These are phyloP conservation scores for Cystobasidium onofrii DNA, from an alignment of 768 basidiomycete genomes.

Conservation along the genomic window DNA sequence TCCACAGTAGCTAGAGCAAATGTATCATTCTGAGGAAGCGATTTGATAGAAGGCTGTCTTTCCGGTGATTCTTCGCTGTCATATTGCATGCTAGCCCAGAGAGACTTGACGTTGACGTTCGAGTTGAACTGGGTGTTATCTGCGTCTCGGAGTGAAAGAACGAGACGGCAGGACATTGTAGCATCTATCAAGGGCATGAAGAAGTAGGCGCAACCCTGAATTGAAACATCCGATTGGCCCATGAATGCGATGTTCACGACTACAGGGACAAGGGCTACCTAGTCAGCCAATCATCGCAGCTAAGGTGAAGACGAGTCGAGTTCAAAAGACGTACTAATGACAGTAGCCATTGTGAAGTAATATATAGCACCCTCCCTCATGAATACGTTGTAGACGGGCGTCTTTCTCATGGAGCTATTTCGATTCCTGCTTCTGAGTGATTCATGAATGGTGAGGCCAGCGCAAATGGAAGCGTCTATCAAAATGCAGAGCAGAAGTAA, in stretches of 20 bases:
- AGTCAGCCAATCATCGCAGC: not conserved
- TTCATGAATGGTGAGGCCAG: not conserved
- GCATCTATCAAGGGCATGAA: not conserved
- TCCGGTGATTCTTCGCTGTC: not conserved
- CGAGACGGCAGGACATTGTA: not conserved
- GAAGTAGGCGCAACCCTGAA: constrained; percentile 2
- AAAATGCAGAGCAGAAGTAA: not conserved
- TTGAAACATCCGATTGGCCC: not conserved
- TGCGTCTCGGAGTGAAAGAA: not conserved
- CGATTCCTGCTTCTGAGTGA: not conserved
- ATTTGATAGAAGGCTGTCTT: not conserved
- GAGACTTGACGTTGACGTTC: not conserved
- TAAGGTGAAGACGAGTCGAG: not conserved
- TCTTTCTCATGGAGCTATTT: not conserved
- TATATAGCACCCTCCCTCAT: constrained; percentile 3
- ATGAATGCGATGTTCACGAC: constrained; percentile 1
- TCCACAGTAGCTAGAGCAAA: not conserved
- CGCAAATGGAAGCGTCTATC: not conserved
- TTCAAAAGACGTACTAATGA: not conserved
- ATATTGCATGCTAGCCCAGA: not conserved
- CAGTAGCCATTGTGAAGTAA: constrained; percentile 1
- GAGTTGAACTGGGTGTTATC: constrained; percentile 4
- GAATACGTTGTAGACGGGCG: not conserved
- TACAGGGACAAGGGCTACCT: not conserved
- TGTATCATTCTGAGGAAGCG: not conserved